Base-by-base conservation (phyloP, 2,329 filamentous ascomycete genomes). In the Xylaria sp. region DNA sequence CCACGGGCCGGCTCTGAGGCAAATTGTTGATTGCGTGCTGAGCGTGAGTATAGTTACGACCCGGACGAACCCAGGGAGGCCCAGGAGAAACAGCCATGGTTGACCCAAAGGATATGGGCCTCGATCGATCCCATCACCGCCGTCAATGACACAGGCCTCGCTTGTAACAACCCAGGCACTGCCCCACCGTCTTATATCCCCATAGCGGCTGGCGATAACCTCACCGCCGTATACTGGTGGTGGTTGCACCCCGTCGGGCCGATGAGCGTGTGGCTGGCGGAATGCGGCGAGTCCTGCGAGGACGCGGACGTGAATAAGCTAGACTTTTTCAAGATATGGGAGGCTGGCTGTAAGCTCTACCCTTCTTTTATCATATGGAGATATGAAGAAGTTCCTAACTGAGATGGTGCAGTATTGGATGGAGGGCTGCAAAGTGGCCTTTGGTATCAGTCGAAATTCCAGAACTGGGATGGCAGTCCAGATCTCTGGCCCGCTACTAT, bases 401-500 rank as follows among this genome's bases (percentile, higher is more conserved):
- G 9, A 5, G 5, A 39, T n/a, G 20, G 4, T 4, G 6, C 54
- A 66, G 67, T 81, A 20, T 50, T 81, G 3, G 72, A 73, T 2
- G 77, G 75, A 5, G 77, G 75, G 36, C 68, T 81, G 29, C 70
- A 75, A 13, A 74, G 77, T 56, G 79, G 79, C 31, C 70, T 75
- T 36, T 81, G 80, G 80, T 80, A 77, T 57, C 79, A 81, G 66
- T 79, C 78, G 61, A 51, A 71, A 42, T 81, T 81, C 63, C 79
- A 81, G 64, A 74, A 75, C 33, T 80, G 79, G 79, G 79, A 80
- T 44, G 77, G 78, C 1, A 70, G 71, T 1, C 79, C 79, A 0
- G 78, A 76, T 39, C 66, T 79, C 47, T 86, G 83, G 81, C 81
- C 81, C 0, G 79, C 79, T 42, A 83, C 77, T 0, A 81, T 87